Evolutionary conservation across 2,329 filamentous ascomycete species (phyloP), one percentile per base, ranked within the genome.

Genomic region (Stachybotrys chartarum): DNA sequence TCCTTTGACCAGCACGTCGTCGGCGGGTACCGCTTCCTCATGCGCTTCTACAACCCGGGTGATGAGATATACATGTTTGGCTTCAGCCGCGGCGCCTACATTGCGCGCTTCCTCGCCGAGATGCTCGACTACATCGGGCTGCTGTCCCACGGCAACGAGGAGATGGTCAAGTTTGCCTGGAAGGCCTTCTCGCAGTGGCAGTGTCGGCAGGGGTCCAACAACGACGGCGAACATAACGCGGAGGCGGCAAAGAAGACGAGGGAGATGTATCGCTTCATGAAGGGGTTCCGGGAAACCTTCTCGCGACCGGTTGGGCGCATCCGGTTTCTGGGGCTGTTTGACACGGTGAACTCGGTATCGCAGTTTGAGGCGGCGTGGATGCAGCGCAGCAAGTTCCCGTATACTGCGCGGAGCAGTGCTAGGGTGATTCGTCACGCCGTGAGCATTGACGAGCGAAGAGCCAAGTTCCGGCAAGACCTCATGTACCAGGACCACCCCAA

Each of bases 121-220:
- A 93, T 93, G 90, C 78, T 94, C 7, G 89, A 94, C 64, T 86
- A 89, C 61, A 85, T 94, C 54, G 90, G 91, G 1, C 76, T 95
- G 0, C 76, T 95, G 14, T 87, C 86, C 12, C 86, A 88, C 53
- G 90, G 90, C 11, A 95, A 95, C 62, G 88, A 95, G 65, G 90
- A 94, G 61, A 87, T 94, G 84, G 84, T 90, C 53, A 78, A 81
- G 5, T 95, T 95, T 66, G 90, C 88, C 0, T 94, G 90, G 89
- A 91, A 88, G 67, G 86, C 87, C 0, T 91, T 91, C 63, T 81
- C 85, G 7, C 83, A 86, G 65, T 91, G 86, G 86, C 85, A 90
- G 64, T 79, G 78, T 48, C 80, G 86, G 76, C 73, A 76, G 76
- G 70, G 69, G 10, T 72, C 75, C 0, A 65, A 66, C 14, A 64